phyloP scores from a whole-genome alignment of 108 stramenopile genomes.

The Bacterosira constricta region DNA sequence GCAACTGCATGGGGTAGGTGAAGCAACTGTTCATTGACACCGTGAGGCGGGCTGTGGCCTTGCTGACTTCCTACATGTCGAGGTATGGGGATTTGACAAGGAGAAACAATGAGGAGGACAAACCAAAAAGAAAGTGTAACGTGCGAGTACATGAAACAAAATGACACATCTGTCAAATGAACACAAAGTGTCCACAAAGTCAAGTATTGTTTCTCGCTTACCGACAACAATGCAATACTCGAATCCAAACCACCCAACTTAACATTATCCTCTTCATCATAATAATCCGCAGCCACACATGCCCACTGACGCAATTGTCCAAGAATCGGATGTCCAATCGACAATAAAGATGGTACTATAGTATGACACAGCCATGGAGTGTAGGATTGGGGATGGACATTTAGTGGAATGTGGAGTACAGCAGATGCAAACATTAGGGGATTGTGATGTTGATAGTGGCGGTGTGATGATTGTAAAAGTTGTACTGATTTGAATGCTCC shows the following conservation, averaged over 20 bases:
- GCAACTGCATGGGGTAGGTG: constrained; percentile 6
- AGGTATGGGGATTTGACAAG: not conserved
- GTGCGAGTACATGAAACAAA: not conserved
- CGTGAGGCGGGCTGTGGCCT: constrained; percentile 30
- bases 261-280: constrained; percentile 52
- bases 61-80: constrained; percentile 21
- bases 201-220: constrained; percentile 4
- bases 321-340: constrained; percentile 66
- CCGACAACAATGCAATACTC: constrained; percentile 65
- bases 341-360: constrained; percentile 66
- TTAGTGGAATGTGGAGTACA: constrained; percentile 46
- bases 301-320: constrained; percentile 64
- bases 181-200: too few species aligned
- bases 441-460: constrained; percentile 20
- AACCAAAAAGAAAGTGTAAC: not conserved
- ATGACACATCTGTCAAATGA: not conserved
- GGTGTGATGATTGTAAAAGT: constrained; percentile 45
- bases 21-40: constrained; percentile 32
- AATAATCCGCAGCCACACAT: constrained; percentile 69
- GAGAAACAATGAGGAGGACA: not conserved
- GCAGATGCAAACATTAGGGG: constrained; percentile 52
- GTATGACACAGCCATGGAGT: constrained; percentile 54
- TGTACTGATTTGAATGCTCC: constrained; percentile 59
- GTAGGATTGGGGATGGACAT: constrained; percentile 62
- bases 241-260: constrained; percentile 48